These are phyloP conservation scores for Rhodamnia rubescens DNA, from an alignment of 345 rosid genomes.

Conservation along the genomic window DNA sequence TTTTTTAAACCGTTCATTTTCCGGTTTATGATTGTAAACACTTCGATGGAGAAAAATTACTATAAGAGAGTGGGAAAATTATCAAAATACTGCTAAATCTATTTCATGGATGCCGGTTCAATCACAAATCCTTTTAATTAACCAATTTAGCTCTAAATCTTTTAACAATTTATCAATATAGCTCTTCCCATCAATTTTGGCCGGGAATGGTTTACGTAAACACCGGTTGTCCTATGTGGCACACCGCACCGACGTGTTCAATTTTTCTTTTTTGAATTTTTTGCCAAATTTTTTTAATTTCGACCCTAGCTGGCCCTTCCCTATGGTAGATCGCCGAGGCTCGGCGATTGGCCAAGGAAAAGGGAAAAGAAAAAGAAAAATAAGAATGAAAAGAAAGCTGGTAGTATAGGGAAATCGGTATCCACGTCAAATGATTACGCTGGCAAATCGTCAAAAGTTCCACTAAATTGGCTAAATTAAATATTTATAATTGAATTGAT, in stretches of 20 bases:
- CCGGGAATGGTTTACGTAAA: accelerated
- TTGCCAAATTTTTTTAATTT: background rate
- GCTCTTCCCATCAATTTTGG: accelerated
- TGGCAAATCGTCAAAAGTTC: background rate
- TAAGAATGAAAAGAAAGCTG: accelerated
- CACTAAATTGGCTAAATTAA: background rate
- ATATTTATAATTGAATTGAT: background rate
- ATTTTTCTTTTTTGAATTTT: background rate
- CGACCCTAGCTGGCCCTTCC: background rate
- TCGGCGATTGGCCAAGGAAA: accelerated
- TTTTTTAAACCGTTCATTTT: too few species aligned
- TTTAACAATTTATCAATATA: background rate
- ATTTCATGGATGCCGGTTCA: accelerated
- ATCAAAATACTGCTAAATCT: background rate
- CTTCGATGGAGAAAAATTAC: background rate
- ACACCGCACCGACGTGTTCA: accelerated
- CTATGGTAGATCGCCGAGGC: accelerated
- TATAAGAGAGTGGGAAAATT: background rate
- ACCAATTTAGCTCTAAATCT: background rate
- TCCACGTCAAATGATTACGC: accelerated
- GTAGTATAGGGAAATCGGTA: accelerated
- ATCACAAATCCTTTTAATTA: accelerated
- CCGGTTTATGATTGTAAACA: too few species aligned
- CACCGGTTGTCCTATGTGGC: accelerated
- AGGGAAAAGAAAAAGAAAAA: accelerated